Base-by-base conservation (phyloP, 305 asterid species). In the Caryopteris hybrid region DNA sequence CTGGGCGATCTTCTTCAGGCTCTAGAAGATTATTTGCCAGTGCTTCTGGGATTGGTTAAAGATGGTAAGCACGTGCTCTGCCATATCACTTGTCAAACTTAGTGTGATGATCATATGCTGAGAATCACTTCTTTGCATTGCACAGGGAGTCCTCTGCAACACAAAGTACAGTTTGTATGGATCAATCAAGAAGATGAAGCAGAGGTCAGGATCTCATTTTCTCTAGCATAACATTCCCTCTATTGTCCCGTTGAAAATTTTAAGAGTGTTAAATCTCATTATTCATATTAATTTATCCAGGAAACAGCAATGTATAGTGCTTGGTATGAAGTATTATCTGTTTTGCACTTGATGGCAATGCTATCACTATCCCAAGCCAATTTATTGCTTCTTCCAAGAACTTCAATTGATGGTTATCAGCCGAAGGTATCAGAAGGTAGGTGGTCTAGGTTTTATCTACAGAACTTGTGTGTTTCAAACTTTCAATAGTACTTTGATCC, bases 401-500 rank as follows among this genome's bases (percentile, higher is more conserved):
- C 90, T 67, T 84, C 99, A 25, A 73, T 78, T 1, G 98, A 92
- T 77, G 97, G 96, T 72, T 84, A 88, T 83, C 95, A 84, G 66
- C 85, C 97, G 51, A 95, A 89, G 89, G 87, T 95, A 71, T 88
- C 98, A 61, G 99, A 95, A 86, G 99, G 99, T 92, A 80, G 81
- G 87, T 65, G 31, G 41, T 36, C 42, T 42, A 50, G 59, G 57
- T 17, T 46, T 58, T 25, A 14, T 16, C 18, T 62, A 25, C 42
- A 29, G 13, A 66, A 51, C 6, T 63, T 52, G n/a, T 69, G 66
- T 38, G 14, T 64, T 55, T 59, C 27, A 42, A 16, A 23, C 10
- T 48, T 11, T 46, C n/a, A 45, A 25, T 39, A 51, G 27, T 17
- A 11, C 31, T 42, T 7, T 38, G 48, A 58, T 59, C 47, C 5